phyloP scores from a whole-genome alignment of 169 alveolate genomes.

The Perkinsus marinus region DNA sequence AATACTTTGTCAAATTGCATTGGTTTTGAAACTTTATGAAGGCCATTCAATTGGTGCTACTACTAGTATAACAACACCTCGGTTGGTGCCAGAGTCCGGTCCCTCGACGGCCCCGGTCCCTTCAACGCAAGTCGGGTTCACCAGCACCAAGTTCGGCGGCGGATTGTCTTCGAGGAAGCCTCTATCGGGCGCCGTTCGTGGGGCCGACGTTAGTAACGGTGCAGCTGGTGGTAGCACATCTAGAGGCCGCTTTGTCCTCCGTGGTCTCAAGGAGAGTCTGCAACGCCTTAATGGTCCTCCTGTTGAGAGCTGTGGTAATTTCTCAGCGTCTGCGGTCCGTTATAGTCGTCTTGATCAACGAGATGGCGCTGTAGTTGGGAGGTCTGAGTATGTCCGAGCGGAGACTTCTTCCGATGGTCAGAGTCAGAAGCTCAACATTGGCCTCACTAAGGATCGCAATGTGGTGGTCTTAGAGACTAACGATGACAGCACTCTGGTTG shows the following conservation, averaged over 20 bases:
- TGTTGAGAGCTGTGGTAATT: not conserved
- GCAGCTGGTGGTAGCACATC: not conserved
- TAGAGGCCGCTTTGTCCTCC: not conserved
- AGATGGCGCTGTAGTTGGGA: not conserved
- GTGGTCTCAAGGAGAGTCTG: not conserved
- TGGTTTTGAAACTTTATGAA: not conserved
- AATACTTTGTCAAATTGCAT: not conserved
- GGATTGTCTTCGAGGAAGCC: not conserved
- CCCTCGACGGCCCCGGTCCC: not conserved
- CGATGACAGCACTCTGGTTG: not conserved
- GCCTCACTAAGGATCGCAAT: not conserved
- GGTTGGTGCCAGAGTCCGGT: not conserved
- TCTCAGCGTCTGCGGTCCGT: not conserved
- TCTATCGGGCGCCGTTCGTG: not conserved
- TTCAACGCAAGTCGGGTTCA: not conserved
- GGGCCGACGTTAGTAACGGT: not conserved
- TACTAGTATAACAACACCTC: not conserved
- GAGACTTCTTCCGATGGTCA: not conserved
- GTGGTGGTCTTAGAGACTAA: not conserved
- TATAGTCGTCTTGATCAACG: not conserved
- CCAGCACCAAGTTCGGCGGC: not conserved
- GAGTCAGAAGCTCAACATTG: not conserved
- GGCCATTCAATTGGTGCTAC: not conserved
- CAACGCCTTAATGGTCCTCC: not conserved
- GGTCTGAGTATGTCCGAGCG: not conserved